Percentiles rank a stretch among this genome's conserved stretches.
phyloP scores from a whole-genome alignment of 345 rosid genomes.

The Alliaria petiolata region DNA sequence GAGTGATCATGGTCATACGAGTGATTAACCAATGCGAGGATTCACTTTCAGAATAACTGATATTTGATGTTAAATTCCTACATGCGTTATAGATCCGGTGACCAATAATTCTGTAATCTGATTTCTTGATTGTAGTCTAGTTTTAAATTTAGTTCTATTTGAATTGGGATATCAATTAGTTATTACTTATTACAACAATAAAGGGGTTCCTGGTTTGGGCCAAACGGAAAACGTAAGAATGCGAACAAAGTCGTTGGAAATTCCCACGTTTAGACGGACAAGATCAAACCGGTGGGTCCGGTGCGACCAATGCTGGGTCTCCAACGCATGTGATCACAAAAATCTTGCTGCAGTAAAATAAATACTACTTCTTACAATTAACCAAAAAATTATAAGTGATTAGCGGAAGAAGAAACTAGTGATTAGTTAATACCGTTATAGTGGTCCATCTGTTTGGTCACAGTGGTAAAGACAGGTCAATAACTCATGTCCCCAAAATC shows the following conservation, averaged over 20 bases:
- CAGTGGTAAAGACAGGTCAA: slow-evolving; percentile 12
- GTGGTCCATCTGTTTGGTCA: slow-evolving; percentile 25
- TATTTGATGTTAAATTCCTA: neutral
- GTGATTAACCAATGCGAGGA: neutral
- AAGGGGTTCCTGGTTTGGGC: neutral
- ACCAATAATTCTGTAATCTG: no score
- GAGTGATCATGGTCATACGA: neutral
- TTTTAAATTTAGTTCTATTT: neutral
- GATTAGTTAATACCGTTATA: slow-evolving; percentile 33
- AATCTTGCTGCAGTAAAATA: no score
- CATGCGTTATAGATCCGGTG: neutral
- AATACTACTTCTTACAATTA: no score
- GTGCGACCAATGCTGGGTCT: neutral
- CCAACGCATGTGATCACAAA: slow-evolving; percentile 2
- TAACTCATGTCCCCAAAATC: slow-evolving; percentile 9
- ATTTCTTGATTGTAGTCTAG: no score
- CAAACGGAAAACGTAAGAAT: neutral
- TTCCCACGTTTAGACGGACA: slow-evolving; percentile 20
- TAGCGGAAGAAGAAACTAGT: neutral
- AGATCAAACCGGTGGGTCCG: slow-evolving; percentile 25
- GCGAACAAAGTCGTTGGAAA: slow-evolving; percentile 1
- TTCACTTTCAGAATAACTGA: neutral
- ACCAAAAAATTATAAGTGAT: no score
- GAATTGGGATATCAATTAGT: neutral
- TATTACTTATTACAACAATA: no score